A percentile compares a stretch with the other conserved stretches of the same genome.
Conservation (phyloP, 176 grass and related monocot genomes). For the Panicum miliaceum region DNA sequence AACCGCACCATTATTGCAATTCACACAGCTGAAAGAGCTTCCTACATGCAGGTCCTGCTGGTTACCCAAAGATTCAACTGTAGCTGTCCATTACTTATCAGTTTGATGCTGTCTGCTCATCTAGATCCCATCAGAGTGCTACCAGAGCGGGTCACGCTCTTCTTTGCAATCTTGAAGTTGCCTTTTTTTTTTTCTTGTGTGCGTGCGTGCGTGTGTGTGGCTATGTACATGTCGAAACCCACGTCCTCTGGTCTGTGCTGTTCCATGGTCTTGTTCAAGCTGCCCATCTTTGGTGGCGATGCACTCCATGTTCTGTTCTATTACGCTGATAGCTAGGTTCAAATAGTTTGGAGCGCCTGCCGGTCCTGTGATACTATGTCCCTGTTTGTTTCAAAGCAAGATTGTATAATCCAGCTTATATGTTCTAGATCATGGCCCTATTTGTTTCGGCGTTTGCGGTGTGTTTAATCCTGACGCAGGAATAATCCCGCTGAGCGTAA, state of each 20-base stretch:
- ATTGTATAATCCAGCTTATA: too few relatives aligned
- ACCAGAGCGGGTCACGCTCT: neutral
- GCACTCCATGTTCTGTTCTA: neutral
- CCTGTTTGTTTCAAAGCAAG: neutral
- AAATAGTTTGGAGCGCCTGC: neutral
- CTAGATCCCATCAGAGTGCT: neutral
- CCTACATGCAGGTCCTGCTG: constrained; percentile 28
- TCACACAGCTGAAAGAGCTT: neutral
- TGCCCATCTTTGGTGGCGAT: neutral
- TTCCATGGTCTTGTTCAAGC: neutral
- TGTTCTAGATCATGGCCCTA: too few relatives aligned
- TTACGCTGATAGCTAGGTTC: neutral
- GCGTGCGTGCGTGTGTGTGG: neutral
- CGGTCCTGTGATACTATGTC: neutral
- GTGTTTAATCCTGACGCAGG: too few relatives aligned
- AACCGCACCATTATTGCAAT: neutral
- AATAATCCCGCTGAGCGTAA: too few relatives aligned
- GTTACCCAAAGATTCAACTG: constrained; percentile 13
- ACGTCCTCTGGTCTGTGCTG: neutral
- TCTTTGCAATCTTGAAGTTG: constrained; percentile 15
- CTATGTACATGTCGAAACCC: constrained; percentile 39
- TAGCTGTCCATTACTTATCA: neutral
- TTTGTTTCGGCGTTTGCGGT: too few relatives aligned
- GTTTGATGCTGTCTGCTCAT: neutral
- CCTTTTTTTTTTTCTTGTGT: neutral